Evolutionary conservation across 176 grass and related monocot species (phyloP).

Genomic region (Ananas comosus): DNA sequence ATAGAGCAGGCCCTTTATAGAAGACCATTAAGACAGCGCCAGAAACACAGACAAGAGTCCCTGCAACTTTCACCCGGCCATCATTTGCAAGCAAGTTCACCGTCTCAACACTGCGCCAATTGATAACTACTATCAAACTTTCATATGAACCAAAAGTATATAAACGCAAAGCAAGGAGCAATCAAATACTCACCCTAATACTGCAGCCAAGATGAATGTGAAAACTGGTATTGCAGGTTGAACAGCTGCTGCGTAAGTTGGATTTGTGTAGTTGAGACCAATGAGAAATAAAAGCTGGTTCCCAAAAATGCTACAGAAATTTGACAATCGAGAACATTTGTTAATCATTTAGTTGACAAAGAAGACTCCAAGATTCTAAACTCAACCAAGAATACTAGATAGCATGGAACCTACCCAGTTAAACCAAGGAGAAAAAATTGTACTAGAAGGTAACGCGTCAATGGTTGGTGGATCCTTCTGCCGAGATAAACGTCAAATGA

Average conservation of each 20-base stretch:
- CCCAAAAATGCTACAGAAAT: slow-evolving; percentile 56
- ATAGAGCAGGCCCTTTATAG: slow-evolving; percentile 62
- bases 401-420: slow-evolving; percentile 44
- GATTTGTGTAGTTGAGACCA: slow-evolving; percentile 74
- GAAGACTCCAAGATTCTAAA: background rate
- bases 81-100: slow-evolving; percentile 58
- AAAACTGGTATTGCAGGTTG: slow-evolving; percentile 94
- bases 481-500: background rate
- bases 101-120: slow-evolving; percentile 38
- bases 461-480: slow-evolving; percentile 42
- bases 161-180: background rate
- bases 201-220: slow-evolving; percentile 62
- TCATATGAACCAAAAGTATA: background rate
- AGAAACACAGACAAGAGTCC: slow-evolving; percentile 60
- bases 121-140: background rate
- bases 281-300: slow-evolving; percentile 92
- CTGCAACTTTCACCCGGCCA: slow-evolving; percentile 50
- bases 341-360: background rate
- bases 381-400: background rate
- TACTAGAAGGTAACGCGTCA: slow-evolving; percentile 42
- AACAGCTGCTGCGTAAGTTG: slow-evolving; percentile 78
- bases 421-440: slow-evolving; percentile 80
- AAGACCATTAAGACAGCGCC: slow-evolving; percentile 69
- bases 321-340: background rate
- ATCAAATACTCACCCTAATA: slow-evolving; percentile 30